Evolutionary conservation across 768 basidiomycete genomes (phyloP).

Genomic region (Lactarius sanguifluus): DNA sequence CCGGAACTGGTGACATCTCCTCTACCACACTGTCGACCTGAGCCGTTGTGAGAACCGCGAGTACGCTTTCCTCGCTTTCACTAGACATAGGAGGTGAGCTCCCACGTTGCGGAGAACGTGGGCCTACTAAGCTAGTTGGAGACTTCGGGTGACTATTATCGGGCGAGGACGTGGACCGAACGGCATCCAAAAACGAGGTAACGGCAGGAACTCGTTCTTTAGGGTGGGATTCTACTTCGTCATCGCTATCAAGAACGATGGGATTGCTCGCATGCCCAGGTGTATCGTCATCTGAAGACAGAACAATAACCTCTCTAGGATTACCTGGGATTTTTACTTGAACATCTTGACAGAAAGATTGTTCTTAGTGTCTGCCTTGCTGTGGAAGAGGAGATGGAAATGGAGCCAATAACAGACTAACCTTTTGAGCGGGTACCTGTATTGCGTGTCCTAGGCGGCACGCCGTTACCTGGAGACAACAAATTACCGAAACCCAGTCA

Average conservation of each 20-base stretch:
- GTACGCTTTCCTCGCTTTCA: background rate
- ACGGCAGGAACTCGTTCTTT: background rate
- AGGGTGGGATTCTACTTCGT: slow-evolving; percentile 5
- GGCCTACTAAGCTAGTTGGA: background rate
- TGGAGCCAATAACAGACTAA: background rate
- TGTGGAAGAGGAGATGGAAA: background rate
- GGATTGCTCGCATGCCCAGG: slow-evolving; percentile 21
- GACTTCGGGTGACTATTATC: background rate
- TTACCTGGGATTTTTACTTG: background rate
- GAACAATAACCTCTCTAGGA: slow-evolving; percentile 11
- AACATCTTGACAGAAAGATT: slow-evolving; percentile 8
- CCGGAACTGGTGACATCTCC: background rate
- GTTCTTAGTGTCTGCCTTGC: slow-evolving; percentile 1
- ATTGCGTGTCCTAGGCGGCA: background rate
- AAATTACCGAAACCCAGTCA: background rate
- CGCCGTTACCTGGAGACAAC: slow-evolving; percentile 1
- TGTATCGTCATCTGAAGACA: slow-evolving; percentile 18
- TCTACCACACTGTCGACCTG: background rate
- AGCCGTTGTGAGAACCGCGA: background rate
- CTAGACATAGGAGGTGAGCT: slow-evolving; percentile 2
- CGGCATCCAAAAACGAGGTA: background rate
- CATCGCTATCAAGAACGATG: slow-evolving; percentile 23
- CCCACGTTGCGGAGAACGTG: background rate
- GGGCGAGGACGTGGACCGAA: background rate
- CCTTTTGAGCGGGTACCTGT: slow-evolving; percentile 1